Percentiles rank a stretch among this genome's conserved stretches.
These are phyloP conservation scores for Penicillium argentinense DNA, from an alignment of 495 filamentous ascomycete genomes.

Conservation along the genomic window DNA sequence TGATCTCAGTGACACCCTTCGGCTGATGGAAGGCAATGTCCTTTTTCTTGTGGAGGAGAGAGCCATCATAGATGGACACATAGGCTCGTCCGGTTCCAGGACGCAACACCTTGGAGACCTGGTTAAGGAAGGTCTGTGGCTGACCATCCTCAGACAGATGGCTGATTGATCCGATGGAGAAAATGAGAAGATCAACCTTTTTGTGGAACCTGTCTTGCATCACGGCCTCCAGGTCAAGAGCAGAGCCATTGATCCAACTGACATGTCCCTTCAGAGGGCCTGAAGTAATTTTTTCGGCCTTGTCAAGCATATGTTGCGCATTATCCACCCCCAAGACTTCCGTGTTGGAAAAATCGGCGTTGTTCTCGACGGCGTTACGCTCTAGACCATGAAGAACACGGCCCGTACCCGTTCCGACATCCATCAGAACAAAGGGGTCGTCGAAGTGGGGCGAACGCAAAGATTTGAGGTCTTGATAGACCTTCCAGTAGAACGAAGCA, in stretches of 20 bases:
- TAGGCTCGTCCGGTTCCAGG: constrained; percentile 3
- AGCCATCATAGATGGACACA: constrained; percentile 10
- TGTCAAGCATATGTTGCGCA: constrained; percentile 4
- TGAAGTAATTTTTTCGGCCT: not conserved
- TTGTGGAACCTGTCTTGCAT: not conserved
- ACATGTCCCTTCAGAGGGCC: not conserved
- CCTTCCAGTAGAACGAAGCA: constrained; percentile 2
- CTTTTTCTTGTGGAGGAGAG: constrained; percentile 1
- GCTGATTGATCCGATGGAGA: constrained; percentile 6
- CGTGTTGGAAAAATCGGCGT: not conserved
- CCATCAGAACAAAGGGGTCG: constrained; percentile 6
- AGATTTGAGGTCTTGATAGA: constrained; percentile 1
- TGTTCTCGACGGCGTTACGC: not conserved
- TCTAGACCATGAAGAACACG: constrained; percentile 4
- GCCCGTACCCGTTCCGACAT: constrained; percentile 7
- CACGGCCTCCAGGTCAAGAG: not conserved
- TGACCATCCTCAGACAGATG: constrained; percentile 3
- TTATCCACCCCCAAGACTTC: constrained; percentile 1
- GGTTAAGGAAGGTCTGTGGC: not conserved
- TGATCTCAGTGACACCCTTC: not conserved
- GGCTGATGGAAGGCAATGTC: constrained; percentile 8
- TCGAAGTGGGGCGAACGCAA: not conserved
- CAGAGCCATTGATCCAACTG: constrained; percentile 4
- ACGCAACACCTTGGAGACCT: not conserved
- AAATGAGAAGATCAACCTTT: constrained; percentile 4